Conservation (phyloP, 139 green algal species). For the Chlorella sorokiniana region DNA sequence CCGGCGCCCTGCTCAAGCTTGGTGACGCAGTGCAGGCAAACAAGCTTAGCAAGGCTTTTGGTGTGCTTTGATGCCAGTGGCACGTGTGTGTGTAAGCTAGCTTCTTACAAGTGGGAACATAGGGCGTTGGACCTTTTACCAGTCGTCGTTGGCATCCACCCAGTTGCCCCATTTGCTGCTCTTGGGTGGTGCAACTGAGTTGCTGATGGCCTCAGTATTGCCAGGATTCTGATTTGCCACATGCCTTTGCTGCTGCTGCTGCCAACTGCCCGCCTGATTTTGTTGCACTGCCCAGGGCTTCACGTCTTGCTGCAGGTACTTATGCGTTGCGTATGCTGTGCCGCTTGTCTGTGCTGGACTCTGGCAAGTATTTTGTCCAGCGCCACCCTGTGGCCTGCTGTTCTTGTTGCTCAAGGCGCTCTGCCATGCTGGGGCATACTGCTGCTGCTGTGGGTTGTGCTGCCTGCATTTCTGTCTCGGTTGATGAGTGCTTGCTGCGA, state of each 20-base stretch:
- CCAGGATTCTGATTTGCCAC: background rate
- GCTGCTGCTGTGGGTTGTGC: background rate
- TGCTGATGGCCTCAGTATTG: background rate
- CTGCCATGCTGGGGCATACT: no score
- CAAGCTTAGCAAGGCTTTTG: background rate
- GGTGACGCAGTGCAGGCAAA: background rate
- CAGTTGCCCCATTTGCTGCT: slow-evolving; percentile 6
- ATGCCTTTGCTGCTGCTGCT: background rate
- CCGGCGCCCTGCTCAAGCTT: background rate
- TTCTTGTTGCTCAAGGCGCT: no score
- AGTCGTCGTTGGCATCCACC: slow-evolving; percentile 7
- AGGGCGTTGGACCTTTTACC: no score
- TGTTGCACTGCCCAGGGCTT: background rate
- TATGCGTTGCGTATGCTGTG: no score
- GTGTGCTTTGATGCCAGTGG: background rate
- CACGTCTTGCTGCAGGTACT: no score
- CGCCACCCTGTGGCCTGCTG: no score
- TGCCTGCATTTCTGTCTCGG: background rate
- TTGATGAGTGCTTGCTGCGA: background rate
- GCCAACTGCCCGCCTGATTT: background rate
- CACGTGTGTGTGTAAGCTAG: background rate
- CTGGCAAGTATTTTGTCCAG: no score
- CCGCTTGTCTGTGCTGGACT: no score
- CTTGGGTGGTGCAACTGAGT: background rate
- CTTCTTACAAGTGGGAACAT: no score